Evolutionary conservation across 352 stramenopile species (phyloP).

Genomic region (Globisporangium barbulae): DNA sequence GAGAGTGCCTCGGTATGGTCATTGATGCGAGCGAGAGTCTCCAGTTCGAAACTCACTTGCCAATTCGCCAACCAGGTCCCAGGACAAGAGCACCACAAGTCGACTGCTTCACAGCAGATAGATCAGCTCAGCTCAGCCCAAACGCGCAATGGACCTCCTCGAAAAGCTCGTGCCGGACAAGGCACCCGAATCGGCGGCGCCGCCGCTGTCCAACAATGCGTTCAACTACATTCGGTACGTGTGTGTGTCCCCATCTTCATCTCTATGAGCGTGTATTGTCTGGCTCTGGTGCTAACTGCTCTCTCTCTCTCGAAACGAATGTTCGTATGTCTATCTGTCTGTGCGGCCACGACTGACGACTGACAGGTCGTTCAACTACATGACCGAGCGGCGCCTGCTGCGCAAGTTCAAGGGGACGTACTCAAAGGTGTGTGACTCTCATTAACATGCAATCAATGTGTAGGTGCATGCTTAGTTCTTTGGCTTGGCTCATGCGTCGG

Average conservation of each 20-base stretch:
- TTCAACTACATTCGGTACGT: conserved; percentile 20
- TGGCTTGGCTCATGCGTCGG: neutral
- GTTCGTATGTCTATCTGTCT: neutral
- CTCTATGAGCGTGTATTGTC: neutral
- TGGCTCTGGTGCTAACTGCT: neutral
- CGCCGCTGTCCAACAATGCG: conserved; percentile 3
- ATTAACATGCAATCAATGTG: too few relatives aligned
- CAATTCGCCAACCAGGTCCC: neutral
- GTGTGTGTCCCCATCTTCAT: neutral
- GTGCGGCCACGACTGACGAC: neutral
- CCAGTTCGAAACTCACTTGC: neutral
- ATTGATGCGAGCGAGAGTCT: too few relatives aligned
- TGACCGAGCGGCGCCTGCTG: conserved; percentile 19
- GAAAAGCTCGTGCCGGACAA: conserved; percentile 16
- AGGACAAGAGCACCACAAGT: neutral
- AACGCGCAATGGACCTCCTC: conserved; percentile 12
- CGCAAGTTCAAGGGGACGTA: conserved; percentile 23
- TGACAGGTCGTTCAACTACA: conserved; percentile 20
- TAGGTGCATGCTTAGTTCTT: neutral
- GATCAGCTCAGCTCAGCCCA: neutral
- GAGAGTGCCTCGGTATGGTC: too few relatives aligned
- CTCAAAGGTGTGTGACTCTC: conserved; percentile 10
- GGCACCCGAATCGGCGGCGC: neutral
- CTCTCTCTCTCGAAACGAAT: too few relatives aligned
- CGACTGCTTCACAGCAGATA: neutral